Conservation (phyloP, 805 yeast species). For the Sugiyamaella americana region DNA sequence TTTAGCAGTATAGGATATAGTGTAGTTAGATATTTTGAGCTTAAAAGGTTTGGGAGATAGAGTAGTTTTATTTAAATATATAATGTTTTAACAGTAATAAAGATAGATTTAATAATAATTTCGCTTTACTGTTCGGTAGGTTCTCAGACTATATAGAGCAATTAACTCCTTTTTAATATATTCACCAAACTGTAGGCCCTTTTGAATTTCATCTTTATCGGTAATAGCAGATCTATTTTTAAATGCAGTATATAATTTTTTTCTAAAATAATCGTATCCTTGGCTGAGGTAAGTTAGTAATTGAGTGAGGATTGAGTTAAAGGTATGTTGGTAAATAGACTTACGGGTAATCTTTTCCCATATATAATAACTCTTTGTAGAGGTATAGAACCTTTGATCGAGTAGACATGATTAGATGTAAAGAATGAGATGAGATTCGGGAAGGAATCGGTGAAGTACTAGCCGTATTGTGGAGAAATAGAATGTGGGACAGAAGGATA, state of each 20-base stretch:
- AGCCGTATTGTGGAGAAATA: too few relatives aligned
- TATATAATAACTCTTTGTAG: slow-evolving; percentile 34
- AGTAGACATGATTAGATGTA: too few relatives aligned
- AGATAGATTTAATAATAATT: slow-evolving; percentile 27
- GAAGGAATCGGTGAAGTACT: too few relatives aligned
- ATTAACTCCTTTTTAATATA: slow-evolving; percentile 34
- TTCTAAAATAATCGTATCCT: slow-evolving; percentile 29
- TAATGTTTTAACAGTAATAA: too few relatives aligned
- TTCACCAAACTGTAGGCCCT: slow-evolving; percentile 32
- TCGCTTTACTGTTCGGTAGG: slow-evolving; percentile 33
- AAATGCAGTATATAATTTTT: slow-evolving; percentile 29
- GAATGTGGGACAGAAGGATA: too few relatives aligned
- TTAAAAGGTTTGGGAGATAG: background rate
- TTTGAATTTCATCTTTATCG: slow-evolving; percentile 25
- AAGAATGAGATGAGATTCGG: too few relatives aligned
- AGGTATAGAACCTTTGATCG: slow-evolving; percentile 26
- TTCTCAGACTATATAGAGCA: slow-evolving; percentile 33
- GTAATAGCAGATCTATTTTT: slow-evolving; percentile 23
- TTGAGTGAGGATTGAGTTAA: background rate
- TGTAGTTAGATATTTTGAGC: slow-evolving; percentile 52
- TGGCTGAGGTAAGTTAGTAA: slow-evolving; percentile 19
- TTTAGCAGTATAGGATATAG: slow-evolving; percentile 59
- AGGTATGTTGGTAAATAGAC: slow-evolving; percentile 9
- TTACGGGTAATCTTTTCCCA: slow-evolving; percentile 36
- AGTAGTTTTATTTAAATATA: too few relatives aligned